These are phyloP conservation scores for Umbelopsis isabellina DNA, from an alignment of 192 early-diverging fungal species.

Conservation along the genomic window DNA sequence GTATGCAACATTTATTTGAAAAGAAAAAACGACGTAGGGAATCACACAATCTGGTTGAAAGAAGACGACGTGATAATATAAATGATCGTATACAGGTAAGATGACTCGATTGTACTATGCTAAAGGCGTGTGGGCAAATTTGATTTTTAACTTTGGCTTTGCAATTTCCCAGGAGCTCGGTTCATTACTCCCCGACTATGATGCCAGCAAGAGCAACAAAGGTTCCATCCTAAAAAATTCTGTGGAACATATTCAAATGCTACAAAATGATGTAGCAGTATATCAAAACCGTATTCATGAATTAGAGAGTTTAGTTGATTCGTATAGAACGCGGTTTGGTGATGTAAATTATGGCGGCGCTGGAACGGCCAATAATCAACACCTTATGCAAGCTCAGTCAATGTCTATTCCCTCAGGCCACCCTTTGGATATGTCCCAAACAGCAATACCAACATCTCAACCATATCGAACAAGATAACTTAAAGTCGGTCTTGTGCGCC, in stretches of 20 bases:
- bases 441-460: background rate
- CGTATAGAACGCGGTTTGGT: slow-evolving; percentile 22
- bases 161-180: slow-evolving; percentile 67
- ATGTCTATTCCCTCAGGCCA: slow-evolving; percentile 21
- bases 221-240: slow-evolving; percentile 89
- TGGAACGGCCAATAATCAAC: background rate
- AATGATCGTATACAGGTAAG: slow-evolving; percentile 89
- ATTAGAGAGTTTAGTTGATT: slow-evolving; percentile 33
- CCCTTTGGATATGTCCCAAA: slow-evolving; percentile 28
- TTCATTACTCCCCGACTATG: slow-evolving; percentile 79
- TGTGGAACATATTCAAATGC: slow-evolving; percentile 82
- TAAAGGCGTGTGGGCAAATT: background rate
- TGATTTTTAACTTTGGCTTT: background rate
- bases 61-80: slow-evolving; percentile 94
- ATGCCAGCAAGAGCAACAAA: slow-evolving; percentile 88
- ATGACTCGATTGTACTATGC: too few species aligned
- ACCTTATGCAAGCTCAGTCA: background rate
- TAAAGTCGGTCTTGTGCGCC: background rate
- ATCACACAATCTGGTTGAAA: slow-evolving; percentile 97
- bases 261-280: slow-evolving; percentile 29
- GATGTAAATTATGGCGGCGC: slow-evolving; percentile 2
- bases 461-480: slow-evolving; percentile 13
- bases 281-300: slow-evolving; percentile 41
- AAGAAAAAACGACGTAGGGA: slow-evolving; percentile 91
- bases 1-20: slow-evolving; percentile 58